Evolutionary conservation across 2,329 filamentous ascomycete species (phyloP).

Genomic region (Penicillium psychrosexuale): DNA sequence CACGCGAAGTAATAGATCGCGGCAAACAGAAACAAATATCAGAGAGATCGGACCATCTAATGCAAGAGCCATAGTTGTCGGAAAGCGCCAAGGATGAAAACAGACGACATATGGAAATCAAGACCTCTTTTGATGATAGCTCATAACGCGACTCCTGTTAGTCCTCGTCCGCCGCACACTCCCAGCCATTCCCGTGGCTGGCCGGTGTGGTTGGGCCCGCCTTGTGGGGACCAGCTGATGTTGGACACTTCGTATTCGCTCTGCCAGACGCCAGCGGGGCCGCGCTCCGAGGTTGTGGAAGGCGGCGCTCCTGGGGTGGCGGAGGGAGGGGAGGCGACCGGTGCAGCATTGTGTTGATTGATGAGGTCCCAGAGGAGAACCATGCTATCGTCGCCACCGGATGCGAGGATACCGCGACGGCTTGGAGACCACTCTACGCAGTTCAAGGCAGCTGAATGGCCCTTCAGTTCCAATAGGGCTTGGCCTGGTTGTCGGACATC

Average conservation of each 20-base stretch:
- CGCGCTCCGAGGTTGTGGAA: constrained; percentile 40
- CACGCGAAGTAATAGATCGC: neutral
- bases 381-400: constrained; percentile 85
- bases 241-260: constrained; percentile 49
- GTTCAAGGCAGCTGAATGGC: constrained; percentile 81
- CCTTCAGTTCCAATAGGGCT: constrained; percentile 86
- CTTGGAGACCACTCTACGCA: constrained; percentile 94
- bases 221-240: constrained; percentile 47
- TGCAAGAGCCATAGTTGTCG: constrained; percentile 10
- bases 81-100: constrained; percentile 4
- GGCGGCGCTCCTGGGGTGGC: constrained; percentile 24
- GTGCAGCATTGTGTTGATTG: constrained; percentile 57
- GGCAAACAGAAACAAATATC: neutral
- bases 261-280: constrained; percentile 46
- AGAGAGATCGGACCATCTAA: constrained; percentile 19
- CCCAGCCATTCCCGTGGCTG: constrained; percentile 43
- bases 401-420: constrained; percentile 81
- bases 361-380: constrained; percentile 93
- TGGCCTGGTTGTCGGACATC: constrained; percentile 96
- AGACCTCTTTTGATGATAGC: constrained; percentile 7
- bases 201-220: constrained; percentile 33
- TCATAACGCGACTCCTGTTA: constrained; percentile 46
- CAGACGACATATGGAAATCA: constrained; percentile 5
- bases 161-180: constrained; percentile 45
- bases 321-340: constrained; percentile 39